Percentiles rank a stretch among this genome's conserved stretches.
Conservation (phyloP, 2,329 filamentous ascomycete genomes). For the Fusarium devonianum region DNA sequence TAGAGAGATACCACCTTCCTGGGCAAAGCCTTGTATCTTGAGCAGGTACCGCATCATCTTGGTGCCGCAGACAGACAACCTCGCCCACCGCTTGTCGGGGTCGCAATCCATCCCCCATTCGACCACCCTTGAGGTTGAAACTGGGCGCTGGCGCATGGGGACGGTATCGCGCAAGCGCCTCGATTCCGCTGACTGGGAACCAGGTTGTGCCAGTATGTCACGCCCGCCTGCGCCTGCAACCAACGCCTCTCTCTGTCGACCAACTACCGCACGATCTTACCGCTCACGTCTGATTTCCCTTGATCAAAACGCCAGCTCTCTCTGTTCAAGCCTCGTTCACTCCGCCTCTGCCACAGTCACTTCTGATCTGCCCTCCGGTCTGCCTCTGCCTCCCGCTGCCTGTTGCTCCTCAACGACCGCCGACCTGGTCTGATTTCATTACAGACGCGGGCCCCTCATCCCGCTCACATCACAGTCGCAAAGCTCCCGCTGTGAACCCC, state of each 20-base stretch:
- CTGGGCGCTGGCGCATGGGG: slow-evolving; percentile 1
- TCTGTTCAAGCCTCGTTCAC: slow-evolving; percentile 34
- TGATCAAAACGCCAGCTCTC: slow-evolving; percentile 26
- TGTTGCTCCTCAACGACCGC: not conserved
- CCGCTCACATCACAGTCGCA: slow-evolving; percentile 19
- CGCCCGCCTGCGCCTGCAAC: slow-evolving; percentile 32
- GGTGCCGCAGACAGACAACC: no score
- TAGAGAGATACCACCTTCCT: slow-evolving; percentile 23
- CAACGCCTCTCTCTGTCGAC: slow-evolving; percentile 30
- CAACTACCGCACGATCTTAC: slow-evolving; percentile 35
- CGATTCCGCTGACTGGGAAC: slow-evolving; percentile 13
- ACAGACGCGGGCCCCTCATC: slow-evolving; percentile 19
- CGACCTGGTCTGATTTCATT: slow-evolving; percentile 18
- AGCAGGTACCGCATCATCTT: slow-evolving; percentile 19
- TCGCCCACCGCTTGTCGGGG: slow-evolving; percentile 3
- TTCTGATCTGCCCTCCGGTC: slow-evolving; percentile 28
- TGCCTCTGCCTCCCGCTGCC: slow-evolving; percentile 22
- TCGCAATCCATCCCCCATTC: slow-evolving; percentile 23
- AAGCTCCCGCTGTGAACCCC: slow-evolving; percentile 24
- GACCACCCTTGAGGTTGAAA: slow-evolving; percentile 14
- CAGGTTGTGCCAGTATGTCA: slow-evolving; percentile 29
- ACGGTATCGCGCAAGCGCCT: no score
- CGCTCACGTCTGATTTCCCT: slow-evolving; percentile 32
- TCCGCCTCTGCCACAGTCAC: slow-evolving; percentile 36
- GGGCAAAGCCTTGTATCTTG: not conserved